phyloP scores from a whole-genome alignment of 805 yeast genomes.

The Phaffomyces opuntiae region DNA sequence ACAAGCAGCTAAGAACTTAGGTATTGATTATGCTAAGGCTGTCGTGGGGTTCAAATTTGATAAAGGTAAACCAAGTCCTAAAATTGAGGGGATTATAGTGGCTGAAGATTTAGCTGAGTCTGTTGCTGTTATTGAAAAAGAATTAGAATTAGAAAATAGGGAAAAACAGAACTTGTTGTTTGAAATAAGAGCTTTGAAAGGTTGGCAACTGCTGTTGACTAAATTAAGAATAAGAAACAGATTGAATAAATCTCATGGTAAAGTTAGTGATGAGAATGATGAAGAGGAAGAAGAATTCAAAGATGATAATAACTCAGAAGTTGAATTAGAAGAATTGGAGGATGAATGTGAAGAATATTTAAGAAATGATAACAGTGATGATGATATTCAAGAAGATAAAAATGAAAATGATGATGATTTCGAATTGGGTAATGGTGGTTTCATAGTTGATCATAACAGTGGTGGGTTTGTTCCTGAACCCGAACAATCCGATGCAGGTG shows the following conservation, averaged over 20 bases:
- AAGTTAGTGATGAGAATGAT: conserved; percentile 7
- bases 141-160: conserved; percentile 36
- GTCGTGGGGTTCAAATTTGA: conserved; percentile 81
- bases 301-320: conserved; percentile 11
- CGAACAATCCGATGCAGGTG: not conserved
- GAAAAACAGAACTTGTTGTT: conserved; percentile 34
- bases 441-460: conserved; percentile 5
- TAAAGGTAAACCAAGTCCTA: conserved; percentile 47
- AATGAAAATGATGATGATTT: not conserved
- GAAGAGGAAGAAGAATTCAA: conserved; percentile 6
- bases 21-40: conserved; percentile 79
- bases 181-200: conserved; percentile 42
- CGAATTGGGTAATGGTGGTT: conserved; percentile 4
- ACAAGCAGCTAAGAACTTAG: conserved; percentile 63
- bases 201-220: conserved; percentile 37
- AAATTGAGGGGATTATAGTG: conserved; percentile 70
- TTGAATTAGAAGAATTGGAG: conserved; percentile 12
- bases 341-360: conserved; percentile 19
- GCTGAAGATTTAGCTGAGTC: conserved; percentile 58
- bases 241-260: conserved; percentile 41
- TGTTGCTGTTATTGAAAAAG: conserved; percentile 41
- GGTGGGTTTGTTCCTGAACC: conserved; percentile 11
- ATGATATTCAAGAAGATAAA: not conserved
- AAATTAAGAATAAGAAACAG: conserved; percentile 37
- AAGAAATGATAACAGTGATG: conserved; percentile 13